phyloP scores from a whole-genome alignment of 2,329 filamentous ascomycete species.

The Ophiostoma pallidulum region DNA sequence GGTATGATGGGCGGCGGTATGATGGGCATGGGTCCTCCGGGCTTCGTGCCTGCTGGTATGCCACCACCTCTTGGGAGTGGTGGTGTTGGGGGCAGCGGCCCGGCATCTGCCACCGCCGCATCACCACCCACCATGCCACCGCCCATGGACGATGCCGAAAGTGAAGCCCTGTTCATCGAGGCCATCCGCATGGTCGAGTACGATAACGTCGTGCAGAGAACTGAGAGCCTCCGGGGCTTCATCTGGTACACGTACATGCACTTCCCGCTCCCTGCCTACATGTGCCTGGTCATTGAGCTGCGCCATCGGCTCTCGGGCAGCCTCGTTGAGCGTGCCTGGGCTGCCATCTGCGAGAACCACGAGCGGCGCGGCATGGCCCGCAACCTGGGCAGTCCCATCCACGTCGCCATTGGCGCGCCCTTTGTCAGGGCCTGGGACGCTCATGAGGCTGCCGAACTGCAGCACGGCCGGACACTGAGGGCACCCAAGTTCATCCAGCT shows the following conservation, averaged over 20 bases:
- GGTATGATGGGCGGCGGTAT: constrained; percentile 6
- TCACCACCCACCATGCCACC: constrained; percentile 1
- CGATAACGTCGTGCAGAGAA: constrained; percentile 45
- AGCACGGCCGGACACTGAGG: constrained; percentile 32
- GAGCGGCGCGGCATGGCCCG: constrained; percentile 40
- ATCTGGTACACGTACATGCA: constrained; percentile 51
- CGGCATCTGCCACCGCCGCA: background rate
- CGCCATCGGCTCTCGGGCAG: constrained; percentile 43
- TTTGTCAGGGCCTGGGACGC: constrained; percentile 57
- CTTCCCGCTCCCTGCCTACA: constrained; percentile 52
- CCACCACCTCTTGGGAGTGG: no score
- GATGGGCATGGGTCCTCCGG: background rate
- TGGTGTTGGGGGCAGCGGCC: no score
- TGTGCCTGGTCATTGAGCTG: constrained; percentile 49
- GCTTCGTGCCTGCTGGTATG: no score
- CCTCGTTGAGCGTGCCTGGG: constrained; percentile 50
- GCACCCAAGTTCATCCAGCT: constrained; percentile 39
- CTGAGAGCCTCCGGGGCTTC: constrained; percentile 42
- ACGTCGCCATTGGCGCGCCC: constrained; percentile 45
- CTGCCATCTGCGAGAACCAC: constrained; percentile 46
- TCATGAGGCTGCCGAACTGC: constrained; percentile 37
- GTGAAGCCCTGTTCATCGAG: constrained; percentile 43
- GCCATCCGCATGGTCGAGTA: constrained; percentile 51
- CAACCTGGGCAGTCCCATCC: constrained; percentile 45
- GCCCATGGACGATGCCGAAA: constrained; percentile 32